Evolutionary conservation across 2,329 filamentous ascomycete species (phyloP), one percentile per base, ranked within the genome.

Genomic region (Moelleriella libera): DNA sequence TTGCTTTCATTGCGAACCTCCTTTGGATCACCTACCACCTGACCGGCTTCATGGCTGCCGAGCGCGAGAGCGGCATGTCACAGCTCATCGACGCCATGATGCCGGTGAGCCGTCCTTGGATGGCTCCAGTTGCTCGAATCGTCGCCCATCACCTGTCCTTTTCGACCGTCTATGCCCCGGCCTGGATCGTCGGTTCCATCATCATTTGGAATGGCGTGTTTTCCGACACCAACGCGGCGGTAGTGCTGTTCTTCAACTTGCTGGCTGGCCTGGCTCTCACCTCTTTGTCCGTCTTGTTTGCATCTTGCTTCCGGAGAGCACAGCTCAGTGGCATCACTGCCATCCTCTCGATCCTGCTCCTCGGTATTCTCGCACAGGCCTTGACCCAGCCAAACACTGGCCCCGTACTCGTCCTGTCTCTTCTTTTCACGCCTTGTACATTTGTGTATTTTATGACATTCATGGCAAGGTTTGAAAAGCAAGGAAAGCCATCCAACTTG

Each of bases 21-120:
- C 80, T 92, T 43, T 87, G 86, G 47, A 76, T 95, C 30, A 83
- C 82, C 39, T 96, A 95, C 60, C 88, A 96, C 57, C 70, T 94
- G 48, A 86, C 87, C 0, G 89, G 89, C 7, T 80, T 89, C 56
- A 82, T 94, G 60, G 88, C 89, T 6, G 80, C 82, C 2, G 89
- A 96, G 65, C 74, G 89, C 48, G 89, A 96, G 67, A 71, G 80
- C 12, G 89, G 88, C 49, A 92, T 95, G 76, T 86, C 86, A 5
- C 85, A 88, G 52, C 71, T 96, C 30, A 79, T 96, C 42, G 89
- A 96, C 63, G 83, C 87, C 47, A 95, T 94, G 87, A 89, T 92
- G 72, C 83, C 86, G 1, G 85, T 85, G 48, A 73, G 74, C 47
- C 74, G 74, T 45, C 70, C 77, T 42, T 94, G 87, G 86, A 74